Percentiles rank a stretch among this genome's conserved stretches.
Evolutionary conservation across 1,284 basidiomycete genomes (phyloP).

Genomic region (Boletus holoroseus): DNA sequence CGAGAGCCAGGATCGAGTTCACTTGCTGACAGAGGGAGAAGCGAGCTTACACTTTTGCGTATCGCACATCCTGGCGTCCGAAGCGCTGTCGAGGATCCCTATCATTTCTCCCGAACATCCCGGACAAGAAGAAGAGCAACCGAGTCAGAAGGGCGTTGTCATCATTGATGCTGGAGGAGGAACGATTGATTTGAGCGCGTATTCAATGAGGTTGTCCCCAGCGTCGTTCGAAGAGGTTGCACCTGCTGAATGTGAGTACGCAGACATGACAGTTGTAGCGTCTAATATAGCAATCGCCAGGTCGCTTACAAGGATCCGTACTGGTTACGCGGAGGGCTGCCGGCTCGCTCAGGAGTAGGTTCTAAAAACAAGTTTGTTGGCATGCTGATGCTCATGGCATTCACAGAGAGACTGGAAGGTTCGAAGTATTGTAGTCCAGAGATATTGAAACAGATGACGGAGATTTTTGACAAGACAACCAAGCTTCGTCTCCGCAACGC

Average conservation of each 20-base stretch:
- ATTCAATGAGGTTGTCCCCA: slow-evolving; percentile 34
- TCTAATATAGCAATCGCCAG: slow-evolving; percentile 21
- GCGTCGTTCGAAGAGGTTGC: slow-evolving; percentile 38
- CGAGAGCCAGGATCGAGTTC: slow-evolving; percentile 34
- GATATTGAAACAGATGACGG: slow-evolving; percentile 40
- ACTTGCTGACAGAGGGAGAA: slow-evolving; percentile 48
- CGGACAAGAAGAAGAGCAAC: slow-evolving; percentile 18
- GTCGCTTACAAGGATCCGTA: slow-evolving; percentile 35
- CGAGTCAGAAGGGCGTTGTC: slow-evolving; percentile 39
- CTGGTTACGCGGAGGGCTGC: slow-evolving; percentile 43
- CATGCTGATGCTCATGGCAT: slow-evolving; percentile 12
- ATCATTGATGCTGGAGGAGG: slow-evolving; percentile 58
- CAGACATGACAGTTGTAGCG: neutral
- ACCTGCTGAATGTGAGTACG: slow-evolving; percentile 39
- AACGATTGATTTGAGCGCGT: slow-evolving; percentile 51
- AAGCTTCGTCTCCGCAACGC: slow-evolving; percentile 44
- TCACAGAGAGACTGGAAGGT: slow-evolving; percentile 31
- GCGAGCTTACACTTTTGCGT: slow-evolving; percentile 47
- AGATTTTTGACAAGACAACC: slow-evolving; percentile 48
- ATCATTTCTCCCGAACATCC: slow-evolving; percentile 17
- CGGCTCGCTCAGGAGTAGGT: slow-evolving; percentile 34
- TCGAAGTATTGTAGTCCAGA: slow-evolving; percentile 31
- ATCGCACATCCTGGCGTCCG: slow-evolving; percentile 34
- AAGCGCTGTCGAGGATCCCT: slow-evolving; percentile 29
- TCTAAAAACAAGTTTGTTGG: neutral